These are phyloP conservation scores for Vigna nakashimae DNA, from an alignment of 306 rosid genomes.

Conservation along the genomic window DNA sequence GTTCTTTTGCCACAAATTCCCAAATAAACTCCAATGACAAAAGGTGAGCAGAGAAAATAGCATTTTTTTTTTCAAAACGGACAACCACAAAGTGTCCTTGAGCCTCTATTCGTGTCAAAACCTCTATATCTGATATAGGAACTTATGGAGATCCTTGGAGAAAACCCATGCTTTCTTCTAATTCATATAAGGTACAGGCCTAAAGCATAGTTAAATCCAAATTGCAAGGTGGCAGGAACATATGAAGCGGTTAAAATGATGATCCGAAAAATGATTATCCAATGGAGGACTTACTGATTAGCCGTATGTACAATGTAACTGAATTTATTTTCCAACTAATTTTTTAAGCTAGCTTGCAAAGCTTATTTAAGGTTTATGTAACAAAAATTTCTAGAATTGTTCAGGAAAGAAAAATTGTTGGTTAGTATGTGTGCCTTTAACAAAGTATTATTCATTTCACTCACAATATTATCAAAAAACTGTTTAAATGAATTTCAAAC, in stretches of 20 bases:
- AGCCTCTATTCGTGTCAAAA: background rate
- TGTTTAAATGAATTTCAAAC: constrained; percentile 16
- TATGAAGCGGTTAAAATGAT: background rate
- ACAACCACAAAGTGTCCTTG: background rate
- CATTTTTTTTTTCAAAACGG: background rate
- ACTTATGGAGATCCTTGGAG: background rate
- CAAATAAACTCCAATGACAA: background rate
- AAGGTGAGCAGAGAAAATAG: background rate
- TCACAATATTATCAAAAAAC: background rate
- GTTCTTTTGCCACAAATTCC: background rate
- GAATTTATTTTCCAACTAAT: background rate
- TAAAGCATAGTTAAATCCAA: constrained; percentile 17
- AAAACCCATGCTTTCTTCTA: background rate
- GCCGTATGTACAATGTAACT: background rate
- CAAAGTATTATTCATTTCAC: background rate
- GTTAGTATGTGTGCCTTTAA: background rate
- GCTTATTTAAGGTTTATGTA: background rate
- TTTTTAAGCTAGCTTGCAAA: background rate
- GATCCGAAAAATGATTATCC: constrained; percentile 13
- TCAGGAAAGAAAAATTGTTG: background rate
- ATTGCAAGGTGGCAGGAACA: background rate
- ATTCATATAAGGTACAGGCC: constrained; percentile 17
- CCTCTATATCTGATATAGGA: background rate
- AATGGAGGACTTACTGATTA: background rate
- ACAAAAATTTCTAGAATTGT: constrained; percentile 5